Conservation (phyloP, 1,284 basidiomycete genomes). For the Ganoderma meredithae region DNA sequence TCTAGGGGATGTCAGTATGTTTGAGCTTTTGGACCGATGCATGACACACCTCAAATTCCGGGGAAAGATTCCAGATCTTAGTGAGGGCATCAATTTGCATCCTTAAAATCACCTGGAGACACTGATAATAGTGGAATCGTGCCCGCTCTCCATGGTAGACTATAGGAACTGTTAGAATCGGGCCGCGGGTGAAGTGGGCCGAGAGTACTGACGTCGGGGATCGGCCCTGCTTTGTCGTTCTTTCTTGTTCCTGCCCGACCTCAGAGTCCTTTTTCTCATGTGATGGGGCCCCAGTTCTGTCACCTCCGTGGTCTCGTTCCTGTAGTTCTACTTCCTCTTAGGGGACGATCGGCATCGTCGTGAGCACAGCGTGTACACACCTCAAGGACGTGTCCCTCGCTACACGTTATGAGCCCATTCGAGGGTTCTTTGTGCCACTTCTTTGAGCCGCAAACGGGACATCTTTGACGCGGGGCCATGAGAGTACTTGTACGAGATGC, state of each 20-base stretch:
- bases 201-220: conserved; percentile 55
- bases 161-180: conserved; percentile 40
- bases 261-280: conserved; percentile 68
- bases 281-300: conserved; percentile 64
- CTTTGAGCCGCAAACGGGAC: conserved; percentile 74
- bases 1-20: conserved; percentile 48
- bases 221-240: conserved; percentile 58
- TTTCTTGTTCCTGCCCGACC: conserved; percentile 58
- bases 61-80: conserved; percentile 74
- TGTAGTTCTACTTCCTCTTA: conserved; percentile 62
- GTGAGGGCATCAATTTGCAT: conserved; percentile 75
- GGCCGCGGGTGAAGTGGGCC: not conserved
- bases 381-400: conserved; percentile 82
- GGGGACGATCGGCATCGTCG: not conserved
- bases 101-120: conserved; percentile 80
- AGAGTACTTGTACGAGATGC: not conserved
- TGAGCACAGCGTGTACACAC: conserved; percentile 45
- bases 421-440: conserved; percentile 82
- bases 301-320: conserved; percentile 72
- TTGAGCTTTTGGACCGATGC: not conserved
- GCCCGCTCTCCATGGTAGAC: conserved; percentile 84
- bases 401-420: conserved; percentile 76
- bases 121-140: conserved; percentile 82
- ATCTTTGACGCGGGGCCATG: conserved; percentile 64
- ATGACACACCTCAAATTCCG: conserved; percentile 75